phyloP scores from a whole-genome alignment of 2,329 filamentous ascomycete species.

The Leptosphaerulina australis region DNA sequence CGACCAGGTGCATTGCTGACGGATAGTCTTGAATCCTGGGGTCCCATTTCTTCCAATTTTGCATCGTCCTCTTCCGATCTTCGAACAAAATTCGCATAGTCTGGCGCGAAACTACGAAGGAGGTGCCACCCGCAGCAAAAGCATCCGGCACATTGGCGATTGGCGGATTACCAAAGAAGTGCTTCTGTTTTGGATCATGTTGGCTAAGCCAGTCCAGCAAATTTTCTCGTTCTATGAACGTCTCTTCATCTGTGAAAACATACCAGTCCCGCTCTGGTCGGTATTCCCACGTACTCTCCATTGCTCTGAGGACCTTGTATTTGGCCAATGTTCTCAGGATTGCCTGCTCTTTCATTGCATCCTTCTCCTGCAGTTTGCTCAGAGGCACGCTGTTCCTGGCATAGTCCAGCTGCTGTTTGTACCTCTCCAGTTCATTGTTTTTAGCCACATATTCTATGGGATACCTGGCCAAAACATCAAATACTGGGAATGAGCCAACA shows the following conservation, averaged over 20 bases:
- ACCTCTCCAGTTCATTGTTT: slow-evolving; percentile 47
- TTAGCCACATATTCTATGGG: slow-evolving; percentile 33
- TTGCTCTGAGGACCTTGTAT: slow-evolving; percentile 49
- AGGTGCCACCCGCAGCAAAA: slow-evolving; percentile 61
- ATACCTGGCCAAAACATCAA: slow-evolving; percentile 47
- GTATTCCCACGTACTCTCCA: slow-evolving; percentile 44
- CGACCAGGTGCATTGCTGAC: slow-evolving; percentile 59
- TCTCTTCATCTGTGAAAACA: slow-evolving; percentile 65
- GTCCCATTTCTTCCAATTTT: slow-evolving; percentile 56
- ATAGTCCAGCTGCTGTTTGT: slow-evolving; percentile 41
- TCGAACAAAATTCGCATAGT: slow-evolving; percentile 53
- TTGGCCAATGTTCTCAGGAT: slow-evolving; percentile 39
- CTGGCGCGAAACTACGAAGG: slow-evolving; percentile 59
- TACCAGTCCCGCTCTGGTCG: slow-evolving; percentile 62
- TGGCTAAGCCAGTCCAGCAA: slow-evolving; percentile 59
- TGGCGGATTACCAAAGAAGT: slow-evolving; percentile 58
- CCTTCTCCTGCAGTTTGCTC: slow-evolving; percentile 25
- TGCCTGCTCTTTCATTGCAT: slow-evolving; percentile 29
- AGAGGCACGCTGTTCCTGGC: slow-evolving; percentile 40
- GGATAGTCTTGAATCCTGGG: slow-evolving; percentile 55
- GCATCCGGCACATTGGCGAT: slow-evolving; percentile 41
- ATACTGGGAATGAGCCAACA: slow-evolving; percentile 42
- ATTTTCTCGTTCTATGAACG: slow-evolving; percentile 61
- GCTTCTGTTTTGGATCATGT: slow-evolving; percentile 56
- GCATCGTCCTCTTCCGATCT: slow-evolving; percentile 51